A percentile compares a stretch with the other conserved stretches of the same genome.
Evolutionary conservation across 768 basidiomycete species (phyloP).

Genomic region (Rhodosporidiobolus odoratus): DNA sequence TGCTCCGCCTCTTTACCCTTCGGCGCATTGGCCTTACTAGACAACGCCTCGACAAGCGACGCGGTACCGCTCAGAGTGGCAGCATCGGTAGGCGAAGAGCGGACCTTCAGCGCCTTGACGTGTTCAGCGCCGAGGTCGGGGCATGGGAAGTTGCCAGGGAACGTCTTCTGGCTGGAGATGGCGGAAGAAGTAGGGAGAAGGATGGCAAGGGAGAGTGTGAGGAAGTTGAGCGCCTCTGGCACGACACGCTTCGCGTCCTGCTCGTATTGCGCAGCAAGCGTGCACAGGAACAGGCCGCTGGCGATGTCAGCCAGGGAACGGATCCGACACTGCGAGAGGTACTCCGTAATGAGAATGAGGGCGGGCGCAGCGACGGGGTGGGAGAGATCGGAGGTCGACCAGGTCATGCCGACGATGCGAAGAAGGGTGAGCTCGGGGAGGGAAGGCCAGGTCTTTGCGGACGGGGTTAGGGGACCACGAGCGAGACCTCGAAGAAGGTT

Average conservation of each 20-base stretch:
- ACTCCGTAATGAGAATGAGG: slow-evolving; percentile 81
- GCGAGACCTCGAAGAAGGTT: slow-evolving; percentile 79
- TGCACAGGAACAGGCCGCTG: slow-evolving; percentile 82
- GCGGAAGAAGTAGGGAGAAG: slow-evolving; percentile 57
- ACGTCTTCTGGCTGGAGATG: slow-evolving; percentile 49
- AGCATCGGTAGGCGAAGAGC: slow-evolving; percentile 43
- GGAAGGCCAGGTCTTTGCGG: slow-evolving; percentile 83
- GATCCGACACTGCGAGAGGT: slow-evolving; percentile 76
- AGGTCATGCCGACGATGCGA: slow-evolving; percentile 70
- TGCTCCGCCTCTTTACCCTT: slow-evolving; percentile 53
- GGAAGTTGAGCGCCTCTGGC: slow-evolving; percentile 82
- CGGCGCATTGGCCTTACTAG: slow-evolving; percentile 31
- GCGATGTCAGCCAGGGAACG: slow-evolving; percentile 68
- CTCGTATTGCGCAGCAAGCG: slow-evolving; percentile 71
- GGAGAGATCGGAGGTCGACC: slow-evolving; percentile 91
- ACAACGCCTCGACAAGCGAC: slow-evolving; percentile 53
- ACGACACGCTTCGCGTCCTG: slow-evolving; percentile 73
- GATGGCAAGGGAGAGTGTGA: slow-evolving; percentile 64
- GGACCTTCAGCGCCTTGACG: slow-evolving; percentile 26
- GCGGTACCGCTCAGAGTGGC: slow-evolving; percentile 50
- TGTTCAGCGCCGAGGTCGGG: slow-evolving; percentile 57
- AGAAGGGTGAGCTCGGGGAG: slow-evolving; percentile 73
- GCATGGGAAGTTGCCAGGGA: slow-evolving; percentile 67
- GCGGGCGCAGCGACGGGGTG: slow-evolving; percentile 84
- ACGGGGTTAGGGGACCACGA: slow-evolving; percentile 57